Percentiles rank a stretch among this genome's conserved stretches.
These are phyloP conservation scores for Chytriomyces sp. DNA, from an alignment of 192 early-diverging fungal species.

Conservation along the genomic window DNA sequence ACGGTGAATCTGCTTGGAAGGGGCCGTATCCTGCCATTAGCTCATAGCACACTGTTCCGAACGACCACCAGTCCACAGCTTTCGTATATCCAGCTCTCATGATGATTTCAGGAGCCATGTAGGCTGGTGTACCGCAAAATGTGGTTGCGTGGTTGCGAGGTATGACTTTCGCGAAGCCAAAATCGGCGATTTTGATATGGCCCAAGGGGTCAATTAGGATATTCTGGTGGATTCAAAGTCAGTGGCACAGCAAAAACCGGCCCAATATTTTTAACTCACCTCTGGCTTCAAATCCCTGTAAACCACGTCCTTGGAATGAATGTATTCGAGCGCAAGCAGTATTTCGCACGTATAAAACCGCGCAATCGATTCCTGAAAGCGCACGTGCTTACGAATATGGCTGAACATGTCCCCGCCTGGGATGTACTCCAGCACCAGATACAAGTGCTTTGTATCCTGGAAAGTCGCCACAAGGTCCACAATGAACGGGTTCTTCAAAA, in stretches of 20 bases:
- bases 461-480: slow-evolving; percentile 47
- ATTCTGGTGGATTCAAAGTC: slow-evolving; percentile 44
- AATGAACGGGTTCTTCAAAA: slow-evolving; percentile 43
- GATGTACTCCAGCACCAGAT: slow-evolving; percentile 49
- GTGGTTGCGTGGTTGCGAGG: slow-evolving; percentile 47
- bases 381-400: slow-evolving; percentile 62
- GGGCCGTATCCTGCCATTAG: slow-evolving; percentile 52
- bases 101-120: slow-evolving; percentile 52
- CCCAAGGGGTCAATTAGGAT: slow-evolving; percentile 66
- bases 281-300: slow-evolving; percentile 76
- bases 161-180: slow-evolving; percentile 73
- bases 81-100: slow-evolving; percentile 47
- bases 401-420: slow-evolving; percentile 80
- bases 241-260: too few relatives aligned
- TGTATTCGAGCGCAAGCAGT: slow-evolving; percentile 67
- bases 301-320: slow-evolving; percentile 72
- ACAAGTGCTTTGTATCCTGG: slow-evolving; percentile 46
- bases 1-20: slow-evolving; percentile 44
- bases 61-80: slow-evolving; percentile 54
- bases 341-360: slow-evolving; percentile 72
- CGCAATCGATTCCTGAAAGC: slow-evolving; percentile 67
- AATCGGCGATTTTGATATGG: slow-evolving; percentile 74
- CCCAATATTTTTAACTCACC: slow-evolving; percentile 6
- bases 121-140: slow-evolving; percentile 86
- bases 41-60: slow-evolving; percentile 53